These are phyloP conservation scores for fission yeast (Schizosaccharomyces pombe) DNA, from an alignment of 805 yeast genomes.

Conservation along the genomic window DNA sequence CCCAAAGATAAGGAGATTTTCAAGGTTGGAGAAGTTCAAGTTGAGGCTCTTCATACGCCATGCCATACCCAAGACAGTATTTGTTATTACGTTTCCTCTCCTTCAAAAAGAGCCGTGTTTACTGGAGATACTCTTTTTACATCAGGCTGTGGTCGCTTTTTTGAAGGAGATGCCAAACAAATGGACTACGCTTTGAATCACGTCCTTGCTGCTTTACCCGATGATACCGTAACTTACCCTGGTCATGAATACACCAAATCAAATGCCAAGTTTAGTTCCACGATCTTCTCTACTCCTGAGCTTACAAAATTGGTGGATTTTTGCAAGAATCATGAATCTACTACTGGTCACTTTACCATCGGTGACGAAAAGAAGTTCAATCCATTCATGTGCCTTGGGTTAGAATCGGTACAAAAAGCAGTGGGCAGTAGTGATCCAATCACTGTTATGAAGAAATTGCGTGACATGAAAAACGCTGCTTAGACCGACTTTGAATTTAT, in stretches of 20 bases:
- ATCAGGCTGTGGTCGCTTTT: conserved; percentile 91
- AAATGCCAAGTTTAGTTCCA: conserved; percentile 55
- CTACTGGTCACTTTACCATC: conserved; percentile 74
- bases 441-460: conserved; percentile 46
- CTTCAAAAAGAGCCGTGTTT: conserved; percentile 52
- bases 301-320: conserved; percentile 31
- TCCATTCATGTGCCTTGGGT: conserved; percentile 61
- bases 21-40: conserved; percentile 40
- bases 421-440: conserved; percentile 29
- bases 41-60: conserved; percentile 80
- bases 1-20: conserved; percentile 43
- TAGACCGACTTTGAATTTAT: too few species aligned
- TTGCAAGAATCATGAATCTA: conserved; percentile 32
- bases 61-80: conserved; percentile 95
- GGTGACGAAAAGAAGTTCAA: conserved; percentile 61
- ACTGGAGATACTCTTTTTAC: conserved; percentile 90
- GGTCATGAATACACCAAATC: conserved; percentile 90
- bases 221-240: conserved; percentile 54
- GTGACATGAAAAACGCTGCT: conserved; percentile 45
- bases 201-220: conserved; percentile 36
- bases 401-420: conserved; percentile 34
- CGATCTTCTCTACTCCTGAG: conserved; percentile 29
- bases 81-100: conserved; percentile 46
- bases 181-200: conserved; percentile 52
- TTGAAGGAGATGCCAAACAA: conserved; percentile 48